Base-by-base conservation (phyloP, 495 filamentous ascomycete genomes). In the Talaromyces nanjingensis region DNA sequence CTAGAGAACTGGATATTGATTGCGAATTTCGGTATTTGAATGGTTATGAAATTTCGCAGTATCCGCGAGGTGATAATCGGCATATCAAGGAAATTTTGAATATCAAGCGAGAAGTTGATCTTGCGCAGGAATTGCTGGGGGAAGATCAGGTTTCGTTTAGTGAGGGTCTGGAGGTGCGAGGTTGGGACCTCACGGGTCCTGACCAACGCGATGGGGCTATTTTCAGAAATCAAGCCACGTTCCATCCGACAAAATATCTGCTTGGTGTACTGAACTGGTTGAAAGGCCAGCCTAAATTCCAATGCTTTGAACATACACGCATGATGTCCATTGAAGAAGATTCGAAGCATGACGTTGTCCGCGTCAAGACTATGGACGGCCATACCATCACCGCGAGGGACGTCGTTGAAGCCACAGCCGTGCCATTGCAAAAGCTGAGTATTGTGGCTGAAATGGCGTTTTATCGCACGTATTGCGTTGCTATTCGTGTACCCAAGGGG, bases 191-290 rank as follows among this genome's bases (percentile, higher is more conserved):
- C 14, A 86, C 49, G 54, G 68, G 69, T 24, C 60, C 72, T 7
- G 79, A 85, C 63, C 83, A 84, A 62, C 79, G 82, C 11, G 81
- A 77, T 58, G 77, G 76, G 16, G 69, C 78, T 4, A 69, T 84
- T 2, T 82, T 73, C 58, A 53, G 62, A 5, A 72, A 73, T n/a
- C 83, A 87, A 68, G 84, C 81, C 0, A 80, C 83, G 2, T 86
- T 85, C 69, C 83, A 86, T 64, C 83, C 84, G 1, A 86, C 84
- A 0, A 77, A 77, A 63, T 86, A 87, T 62, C 66, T 84, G 0
- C 68, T 78, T 27, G 83, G 79, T 14, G 67, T 86, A 0, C 72
- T 86, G 2, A 70, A 74, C 25, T 83, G 77, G 73, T 73, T 86
- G 31, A 70, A 74, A 37, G 54, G 76, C 18, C 81, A 85, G 64